Percentiles rank a stretch among this genome's conserved stretches.
Evolutionary conservation across 306 rosid species (phyloP).

Genomic region (Mimosa pudica): DNA sequence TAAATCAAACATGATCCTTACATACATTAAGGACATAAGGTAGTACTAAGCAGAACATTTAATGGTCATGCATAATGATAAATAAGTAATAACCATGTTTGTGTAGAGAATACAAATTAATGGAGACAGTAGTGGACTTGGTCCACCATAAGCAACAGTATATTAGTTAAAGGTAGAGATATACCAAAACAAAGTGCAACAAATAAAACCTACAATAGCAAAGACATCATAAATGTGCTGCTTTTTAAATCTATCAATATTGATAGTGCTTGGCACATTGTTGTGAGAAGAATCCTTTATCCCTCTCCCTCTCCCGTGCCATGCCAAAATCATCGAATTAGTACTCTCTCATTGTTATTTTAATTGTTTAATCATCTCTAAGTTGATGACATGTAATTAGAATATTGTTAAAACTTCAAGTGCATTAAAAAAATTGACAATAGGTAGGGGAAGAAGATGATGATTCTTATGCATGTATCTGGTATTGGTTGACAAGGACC

Average conservation of each 20-base stretch:
- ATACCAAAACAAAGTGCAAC: not conserved
- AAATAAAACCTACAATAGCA: not conserved
- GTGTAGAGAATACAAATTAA: not conserved
- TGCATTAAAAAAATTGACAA: not conserved
- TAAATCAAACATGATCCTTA: no score
- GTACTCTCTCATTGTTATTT: no score
- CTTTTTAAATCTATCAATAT: not conserved
- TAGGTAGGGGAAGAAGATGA: not conserved
- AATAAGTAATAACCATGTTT: not conserved
- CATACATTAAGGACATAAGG: no score
- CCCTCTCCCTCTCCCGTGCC: not conserved
- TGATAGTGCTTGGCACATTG: not conserved
- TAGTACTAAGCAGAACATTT: no score
- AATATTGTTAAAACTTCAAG: no score
- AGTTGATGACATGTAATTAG: not conserved
- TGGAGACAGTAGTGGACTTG: not conserved
- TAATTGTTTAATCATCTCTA: no score
- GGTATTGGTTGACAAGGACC: not conserved
- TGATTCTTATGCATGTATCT: not conserved
- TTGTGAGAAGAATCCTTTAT: not conserved
- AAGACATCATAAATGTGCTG: not conserved
- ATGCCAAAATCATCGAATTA: no score
- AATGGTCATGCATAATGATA: no score
- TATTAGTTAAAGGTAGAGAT: not conserved
- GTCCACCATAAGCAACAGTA: not conserved